Base-by-base conservation (phyloP, 1,284 basidiomycete genomes). In the Sanghuangporus sanghuang region DNA sequence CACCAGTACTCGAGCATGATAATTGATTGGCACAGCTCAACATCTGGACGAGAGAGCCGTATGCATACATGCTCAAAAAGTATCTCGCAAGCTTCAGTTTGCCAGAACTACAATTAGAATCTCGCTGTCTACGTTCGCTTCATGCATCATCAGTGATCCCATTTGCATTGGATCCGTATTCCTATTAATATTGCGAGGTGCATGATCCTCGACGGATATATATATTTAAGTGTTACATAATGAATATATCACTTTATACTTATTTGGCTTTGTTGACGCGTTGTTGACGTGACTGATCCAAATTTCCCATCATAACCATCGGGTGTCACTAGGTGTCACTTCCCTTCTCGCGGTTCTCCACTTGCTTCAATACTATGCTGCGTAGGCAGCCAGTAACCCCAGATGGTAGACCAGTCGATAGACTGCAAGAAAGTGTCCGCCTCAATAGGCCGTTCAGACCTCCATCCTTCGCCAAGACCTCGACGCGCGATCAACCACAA, bases 391-490 rank as follows among this genome's bases (percentile, higher is more conserved):
- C 90, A 23, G 85, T 85, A 0, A 89, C 86, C 0, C 74, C 78
- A 18, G 89, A 92, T 65, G 90, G 89, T 35, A 84, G 83, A 68
- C 72, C 78, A 11, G 77, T 90, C 6, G 85, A 89, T 68, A 77
- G 85, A 67, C 79, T 89, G 0, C 84, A 85, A 64, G 89, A 90
- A 71, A 91, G 87, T 68, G 78, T 76, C 21, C 82, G 89, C 49
- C 75, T 92, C 53, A 87, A 85, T 75, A 89, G 89, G 69, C 92
- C 90, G 0, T 95, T 93, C 81, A 93, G 92, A 71, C 78, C 87
- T 2, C 93, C 92, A 2, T 81, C 86, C 1, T 70, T 80, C 32
- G 72, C 79, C 49, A 72, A 72, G 61, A 70, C 77, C 14, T 69
- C 77, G n/a, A 81, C 84, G 46, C 82, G 85, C 50, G 78, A 79